Percentiles rank a stretch among this genome's conserved stretches.
phyloP scores from a whole-genome alignment of 805 yeast genomes.

The Metschnikowia hibisci region DNA sequence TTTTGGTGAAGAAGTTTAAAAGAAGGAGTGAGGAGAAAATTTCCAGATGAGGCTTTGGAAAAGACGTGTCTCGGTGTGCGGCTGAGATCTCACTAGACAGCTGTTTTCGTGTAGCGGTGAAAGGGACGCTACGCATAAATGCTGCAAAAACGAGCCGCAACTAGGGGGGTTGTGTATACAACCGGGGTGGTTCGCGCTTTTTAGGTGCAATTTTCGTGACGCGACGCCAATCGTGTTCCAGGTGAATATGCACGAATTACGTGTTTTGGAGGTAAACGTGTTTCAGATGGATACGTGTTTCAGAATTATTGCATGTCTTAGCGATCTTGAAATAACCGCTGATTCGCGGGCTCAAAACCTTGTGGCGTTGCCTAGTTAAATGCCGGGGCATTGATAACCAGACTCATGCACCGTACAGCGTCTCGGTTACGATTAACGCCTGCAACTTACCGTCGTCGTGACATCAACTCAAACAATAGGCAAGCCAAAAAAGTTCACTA shows the following conservation, averaged over 20 bases:
- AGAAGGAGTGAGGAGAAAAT: neutral
- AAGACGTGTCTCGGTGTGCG: constrained; percentile 6
- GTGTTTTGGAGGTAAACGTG: neutral
- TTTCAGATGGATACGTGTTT: neutral
- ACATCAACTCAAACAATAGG: too few species aligned
- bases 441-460: too few species aligned
- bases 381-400: too few species aligned
- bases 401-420: too few species aligned
- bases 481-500: too few species aligned
- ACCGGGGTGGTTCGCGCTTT: neutral
- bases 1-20: neutral
- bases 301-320: too few species aligned
- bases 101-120: neutral
- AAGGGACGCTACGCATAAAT: neutral
- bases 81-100: neutral
- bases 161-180: constrained; percentile 1
- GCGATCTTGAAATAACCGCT: too few species aligned
- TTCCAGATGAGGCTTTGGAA: neutral
- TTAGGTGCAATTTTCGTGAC: neutral
- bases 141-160: constrained; percentile 3
- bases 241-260: constrained; percentile 1
- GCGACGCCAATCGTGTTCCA: constrained; percentile 4
- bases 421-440: too few species aligned
- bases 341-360: too few species aligned
- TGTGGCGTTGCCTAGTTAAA: too few species aligned